These are phyloP conservation scores for Blastobotrys elegans DNA, from an alignment of 1,139 yeast species.

Conservation along the genomic window DNA sequence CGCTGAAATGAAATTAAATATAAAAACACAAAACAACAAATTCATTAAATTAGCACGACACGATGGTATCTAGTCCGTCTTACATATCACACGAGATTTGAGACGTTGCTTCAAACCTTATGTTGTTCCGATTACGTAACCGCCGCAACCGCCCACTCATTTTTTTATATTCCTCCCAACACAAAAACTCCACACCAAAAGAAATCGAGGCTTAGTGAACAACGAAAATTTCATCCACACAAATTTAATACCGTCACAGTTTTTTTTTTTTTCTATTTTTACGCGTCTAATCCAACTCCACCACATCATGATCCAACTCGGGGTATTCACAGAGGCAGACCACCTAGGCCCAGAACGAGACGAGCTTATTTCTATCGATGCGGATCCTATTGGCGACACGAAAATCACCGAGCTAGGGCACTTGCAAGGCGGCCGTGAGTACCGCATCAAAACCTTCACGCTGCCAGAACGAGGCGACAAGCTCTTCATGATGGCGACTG, in stretches of 20 bases:
- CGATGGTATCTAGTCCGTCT: no score
- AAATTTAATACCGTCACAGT: no score
- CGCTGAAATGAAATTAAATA: no score
- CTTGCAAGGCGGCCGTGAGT: slow-evolving; percentile 53
- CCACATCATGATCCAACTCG: slow-evolving; percentile 23
- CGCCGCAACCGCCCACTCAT: no score
- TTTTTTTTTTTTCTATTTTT: neutral
- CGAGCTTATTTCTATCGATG: slow-evolving; percentile 33
- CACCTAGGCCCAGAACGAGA: slow-evolving; percentile 29
- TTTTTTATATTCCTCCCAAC: no score
- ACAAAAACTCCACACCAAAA: no score
- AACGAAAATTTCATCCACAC: neutral
- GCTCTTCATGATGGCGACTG: slow-evolving; percentile 61
- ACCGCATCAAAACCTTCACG: slow-evolving; percentile 53
- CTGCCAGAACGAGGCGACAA: slow-evolving; percentile 48
- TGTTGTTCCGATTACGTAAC: no score
- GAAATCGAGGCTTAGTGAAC: no score
- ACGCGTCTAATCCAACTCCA: neutral
- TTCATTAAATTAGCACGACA: no score
- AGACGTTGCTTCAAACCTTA: no score
- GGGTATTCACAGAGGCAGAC: slow-evolving; percentile 25
- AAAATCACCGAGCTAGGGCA: slow-evolving; percentile 55
- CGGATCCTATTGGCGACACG: slow-evolving; percentile 50
- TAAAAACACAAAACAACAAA: no score
- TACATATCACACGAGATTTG: no score